A percentile compares a stretch with the other conserved stretches of the same genome.
These are phyloP conservation scores for Bassia scoparia DNA, from an alignment of 148 eudicot species.

Conservation along the genomic window DNA sequence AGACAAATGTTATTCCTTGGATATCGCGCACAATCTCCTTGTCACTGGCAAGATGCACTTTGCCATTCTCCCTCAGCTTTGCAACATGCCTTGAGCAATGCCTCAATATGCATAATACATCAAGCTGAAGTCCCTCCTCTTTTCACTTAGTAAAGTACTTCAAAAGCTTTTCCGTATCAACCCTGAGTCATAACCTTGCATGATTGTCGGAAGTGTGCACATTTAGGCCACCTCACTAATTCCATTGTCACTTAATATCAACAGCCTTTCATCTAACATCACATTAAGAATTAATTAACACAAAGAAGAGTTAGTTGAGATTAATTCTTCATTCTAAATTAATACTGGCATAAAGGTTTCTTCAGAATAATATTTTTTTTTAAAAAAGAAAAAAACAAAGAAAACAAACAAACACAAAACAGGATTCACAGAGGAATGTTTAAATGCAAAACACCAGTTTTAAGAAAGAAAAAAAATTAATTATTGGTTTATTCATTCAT, in stretches of 20 bases:
- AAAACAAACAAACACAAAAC: too few relatives aligned
- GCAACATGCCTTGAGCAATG: slow-evolving; percentile 96
- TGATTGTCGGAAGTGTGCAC: slow-evolving; percentile 80
- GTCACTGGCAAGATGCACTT: slow-evolving; percentile 97
- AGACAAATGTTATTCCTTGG: slow-evolving; percentile 83
- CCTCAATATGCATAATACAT: slow-evolving; percentile 81
- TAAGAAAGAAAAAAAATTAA: too few relatives aligned
- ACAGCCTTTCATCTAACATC: slow-evolving; percentile 78
- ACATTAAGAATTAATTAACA: background rate
- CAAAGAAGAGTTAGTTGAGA: background rate
- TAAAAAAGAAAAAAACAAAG: too few relatives aligned
- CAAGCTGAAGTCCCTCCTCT: slow-evolving; percentile 84
- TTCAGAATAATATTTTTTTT: too few relatives aligned
- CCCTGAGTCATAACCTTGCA: slow-evolving; percentile 97
- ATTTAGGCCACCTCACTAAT: slow-evolving; percentile 64
- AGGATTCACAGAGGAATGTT: too few relatives aligned
- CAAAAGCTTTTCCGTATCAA: slow-evolving; percentile 97
- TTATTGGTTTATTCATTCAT: too few relatives aligned
- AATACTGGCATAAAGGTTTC: too few relatives aligned
- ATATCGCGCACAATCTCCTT: slow-evolving; percentile 68
- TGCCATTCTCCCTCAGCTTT: slow-evolving; percentile 99
- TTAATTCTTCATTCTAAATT: too few relatives aligned
- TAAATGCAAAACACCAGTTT: too few relatives aligned
- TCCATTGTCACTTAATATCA: slow-evolving; percentile 74
- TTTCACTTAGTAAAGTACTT: slow-evolving; percentile 76